These are phyloP conservation scores for Fraxinus sp. DNA, from an alignment of 305 asterid species.

Conservation along the genomic window DNA sequence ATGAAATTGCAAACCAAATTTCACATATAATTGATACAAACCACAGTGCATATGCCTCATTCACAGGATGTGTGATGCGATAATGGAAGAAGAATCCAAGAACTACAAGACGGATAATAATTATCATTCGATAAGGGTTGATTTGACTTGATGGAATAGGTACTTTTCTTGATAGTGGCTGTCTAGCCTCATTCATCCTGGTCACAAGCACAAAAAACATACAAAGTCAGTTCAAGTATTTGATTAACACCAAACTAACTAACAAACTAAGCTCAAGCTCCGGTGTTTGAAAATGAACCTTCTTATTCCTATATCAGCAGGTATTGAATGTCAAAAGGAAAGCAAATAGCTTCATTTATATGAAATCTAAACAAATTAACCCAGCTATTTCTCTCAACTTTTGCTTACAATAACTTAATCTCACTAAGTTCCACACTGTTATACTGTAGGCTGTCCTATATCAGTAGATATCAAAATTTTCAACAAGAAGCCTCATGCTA, in stretches of 20 bases:
- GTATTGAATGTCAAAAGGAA: not conserved
- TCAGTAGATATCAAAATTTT: not conserved
- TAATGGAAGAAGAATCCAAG: constrained; percentile 42
- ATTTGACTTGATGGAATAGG: constrained; percentile 36
- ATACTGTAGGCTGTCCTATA: not conserved
- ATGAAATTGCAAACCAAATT: constrained; percentile 47
- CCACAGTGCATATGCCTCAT: constrained; percentile 39
- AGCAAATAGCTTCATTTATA: not conserved
- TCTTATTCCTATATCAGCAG: not conserved
- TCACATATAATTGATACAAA: constrained; percentile 40
- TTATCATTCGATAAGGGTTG: constrained; percentile 36
- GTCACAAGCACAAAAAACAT: not conserved
- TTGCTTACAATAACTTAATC: not conserved
- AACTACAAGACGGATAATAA: constrained; percentile 36
- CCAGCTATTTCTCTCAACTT: not conserved
- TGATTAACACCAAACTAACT: not conserved
- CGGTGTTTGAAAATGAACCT: not conserved
- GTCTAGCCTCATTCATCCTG: constrained; percentile 40
- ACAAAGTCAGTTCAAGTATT: not conserved
- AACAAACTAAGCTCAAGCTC: not conserved
- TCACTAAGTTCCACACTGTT: not conserved
- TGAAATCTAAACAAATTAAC: not conserved
- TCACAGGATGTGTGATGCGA: constrained; percentile 37
- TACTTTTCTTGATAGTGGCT: constrained; percentile 36
- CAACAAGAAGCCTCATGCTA: not conserved